Evolutionary conservation across 352 stramenopile genomes (phyloP).

Genomic region (Globisporangium viniferum): DNA sequence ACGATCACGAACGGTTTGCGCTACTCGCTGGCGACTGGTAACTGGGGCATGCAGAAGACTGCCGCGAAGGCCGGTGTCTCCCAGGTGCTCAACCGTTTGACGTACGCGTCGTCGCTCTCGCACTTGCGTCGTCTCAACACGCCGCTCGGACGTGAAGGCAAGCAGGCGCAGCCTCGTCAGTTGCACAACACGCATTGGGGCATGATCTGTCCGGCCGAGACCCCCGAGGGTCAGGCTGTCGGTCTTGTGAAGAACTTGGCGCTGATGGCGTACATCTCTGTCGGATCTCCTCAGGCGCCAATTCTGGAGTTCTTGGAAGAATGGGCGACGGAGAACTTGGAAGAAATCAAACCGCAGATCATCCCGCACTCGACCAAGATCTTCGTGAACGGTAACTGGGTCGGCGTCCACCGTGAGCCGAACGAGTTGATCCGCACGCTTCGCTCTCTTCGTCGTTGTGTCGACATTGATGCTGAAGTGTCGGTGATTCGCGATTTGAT

Average conservation of each 20-base stretch:
- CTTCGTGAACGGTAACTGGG: slow-evolving; percentile 99
- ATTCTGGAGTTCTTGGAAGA: slow-evolving; percentile 99
- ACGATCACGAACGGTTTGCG: slow-evolving; percentile 98
- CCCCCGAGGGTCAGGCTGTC: slow-evolving; percentile 94
- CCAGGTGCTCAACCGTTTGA: slow-evolving; percentile 99
- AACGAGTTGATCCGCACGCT: slow-evolving; percentile 96
- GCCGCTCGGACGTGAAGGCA: slow-evolving; percentile 97
- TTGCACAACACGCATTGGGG: slow-evolving; percentile 99
- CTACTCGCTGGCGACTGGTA: slow-evolving; percentile 99
- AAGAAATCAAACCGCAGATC: slow-evolving; percentile 96
- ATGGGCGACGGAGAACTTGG: slow-evolving; percentile 97
- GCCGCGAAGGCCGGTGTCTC: slow-evolving; percentile 97
- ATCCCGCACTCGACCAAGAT: slow-evolving; percentile 99
- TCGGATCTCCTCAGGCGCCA: slow-evolving; percentile 89
- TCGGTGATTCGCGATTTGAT: slow-evolving; percentile 98
- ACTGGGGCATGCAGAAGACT: slow-evolving; percentile 96
- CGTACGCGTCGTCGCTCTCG: slow-evolving; percentile 98
- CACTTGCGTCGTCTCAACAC: slow-evolving; percentile 99
- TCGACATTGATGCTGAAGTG: slow-evolving; percentile 99
- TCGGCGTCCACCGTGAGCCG: slow-evolving; percentile 97
- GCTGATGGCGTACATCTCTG: slow-evolving; percentile 98
- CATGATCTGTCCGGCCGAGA: slow-evolving; percentile 98
- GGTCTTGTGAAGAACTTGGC: slow-evolving; percentile 98
- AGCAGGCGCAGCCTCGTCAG: slow-evolving; percentile 98
- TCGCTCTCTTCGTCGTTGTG: slow-evolving; percentile 91